These are phyloP conservation scores for Celoporthe dispersa DNA, from an alignment of 2,329 filamentous ascomycete genomes.

Conservation along the genomic window DNA sequence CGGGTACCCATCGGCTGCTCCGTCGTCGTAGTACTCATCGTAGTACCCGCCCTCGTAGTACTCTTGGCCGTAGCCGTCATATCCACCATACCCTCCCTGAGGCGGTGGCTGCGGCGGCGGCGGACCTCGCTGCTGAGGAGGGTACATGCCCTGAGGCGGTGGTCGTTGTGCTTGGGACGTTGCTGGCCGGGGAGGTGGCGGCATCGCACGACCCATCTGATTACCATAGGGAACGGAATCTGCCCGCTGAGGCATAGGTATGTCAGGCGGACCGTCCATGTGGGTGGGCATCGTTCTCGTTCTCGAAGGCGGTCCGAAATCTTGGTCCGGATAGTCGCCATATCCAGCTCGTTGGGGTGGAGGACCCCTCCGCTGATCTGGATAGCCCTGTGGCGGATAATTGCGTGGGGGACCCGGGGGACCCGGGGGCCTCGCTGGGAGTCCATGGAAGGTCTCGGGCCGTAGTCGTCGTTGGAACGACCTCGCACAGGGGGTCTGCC, in stretches of 20 bases:
- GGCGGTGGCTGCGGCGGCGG: conserved; percentile 41
- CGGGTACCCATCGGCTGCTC: conserved; percentile 37
- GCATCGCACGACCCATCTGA: conserved; percentile 49
- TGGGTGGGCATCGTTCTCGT: conserved; percentile 66
- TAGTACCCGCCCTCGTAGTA: conserved; percentile 48
- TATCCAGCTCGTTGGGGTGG: conserved; percentile 39
- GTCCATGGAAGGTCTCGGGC: conserved; percentile 41
- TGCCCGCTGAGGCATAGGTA: conserved; percentile 42
- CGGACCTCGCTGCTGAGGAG: conserved; percentile 48
- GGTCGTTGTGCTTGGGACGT: conserved; percentile 58
- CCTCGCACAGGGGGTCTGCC: conserved; percentile 25
- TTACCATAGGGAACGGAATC: conserved; percentile 54
- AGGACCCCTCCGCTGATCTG: conserved; percentile 42
- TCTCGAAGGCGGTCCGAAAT: conserved; percentile 56
- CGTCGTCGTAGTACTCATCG: conserved; percentile 57
- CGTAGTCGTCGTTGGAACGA: conserved; percentile 37
- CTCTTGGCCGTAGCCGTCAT: conserved; percentile 38
- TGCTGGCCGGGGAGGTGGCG: conserved; percentile 54
- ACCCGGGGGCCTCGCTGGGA: conserved; percentile 41
- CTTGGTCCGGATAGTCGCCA: conserved; percentile 45
- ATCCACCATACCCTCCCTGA: conserved; percentile 33
- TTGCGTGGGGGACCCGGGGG: conserved; percentile 41
- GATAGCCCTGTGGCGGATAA: conserved; percentile 43
- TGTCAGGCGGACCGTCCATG: conserved; percentile 43
- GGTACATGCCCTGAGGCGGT: conserved; percentile 58